These are phyloP conservation scores for Pilasporangium apinafurcum DNA, from an alignment of 352 stramenopile species.

Conservation along the genomic window DNA sequence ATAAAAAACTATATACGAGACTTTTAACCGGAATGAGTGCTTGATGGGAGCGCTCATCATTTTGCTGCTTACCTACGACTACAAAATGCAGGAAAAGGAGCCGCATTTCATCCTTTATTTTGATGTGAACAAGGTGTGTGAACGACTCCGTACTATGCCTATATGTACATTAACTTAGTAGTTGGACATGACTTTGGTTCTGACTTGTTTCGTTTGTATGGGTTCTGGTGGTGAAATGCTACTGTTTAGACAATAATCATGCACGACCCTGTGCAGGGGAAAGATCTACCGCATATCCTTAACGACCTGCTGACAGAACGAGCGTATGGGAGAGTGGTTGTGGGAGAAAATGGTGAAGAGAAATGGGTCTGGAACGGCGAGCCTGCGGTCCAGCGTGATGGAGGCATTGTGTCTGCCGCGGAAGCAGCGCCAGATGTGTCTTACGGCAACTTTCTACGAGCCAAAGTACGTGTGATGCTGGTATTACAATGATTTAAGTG, in stretches of 20 bases:
- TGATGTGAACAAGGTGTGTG: constrained; percentile 74
- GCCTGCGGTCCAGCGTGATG: constrained; percentile 6
- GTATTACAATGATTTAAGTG: constrained; percentile 1
- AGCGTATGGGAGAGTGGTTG: constrained; percentile 22
- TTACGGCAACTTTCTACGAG: constrained; percentile 58
- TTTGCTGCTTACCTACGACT: too few relatives aligned
- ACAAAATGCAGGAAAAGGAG: background rate
- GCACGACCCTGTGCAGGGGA: constrained; percentile 76
- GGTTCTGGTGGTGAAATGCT: background rate
- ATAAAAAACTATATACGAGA: too few relatives aligned
- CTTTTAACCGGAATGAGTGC: too few relatives aligned
- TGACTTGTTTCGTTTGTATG: background rate
- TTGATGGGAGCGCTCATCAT: too few relatives aligned
- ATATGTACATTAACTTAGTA: background rate
- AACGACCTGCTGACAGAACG: constrained; percentile 72
- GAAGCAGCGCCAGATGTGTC: constrained; percentile 19
- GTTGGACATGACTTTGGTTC: background rate
- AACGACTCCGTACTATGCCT: background rate
- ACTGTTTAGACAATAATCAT: constrained; percentile 65
- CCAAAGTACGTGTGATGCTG: constrained; percentile 23
- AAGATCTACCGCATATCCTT: constrained; percentile 60
- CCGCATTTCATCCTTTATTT: constrained; percentile 70
- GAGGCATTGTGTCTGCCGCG: background rate
- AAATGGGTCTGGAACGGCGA: constrained; percentile 45
- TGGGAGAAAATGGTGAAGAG: constrained; percentile 7